Conservation (phyloP, 306 rosid species). For the Alnus rubra region DNA sequence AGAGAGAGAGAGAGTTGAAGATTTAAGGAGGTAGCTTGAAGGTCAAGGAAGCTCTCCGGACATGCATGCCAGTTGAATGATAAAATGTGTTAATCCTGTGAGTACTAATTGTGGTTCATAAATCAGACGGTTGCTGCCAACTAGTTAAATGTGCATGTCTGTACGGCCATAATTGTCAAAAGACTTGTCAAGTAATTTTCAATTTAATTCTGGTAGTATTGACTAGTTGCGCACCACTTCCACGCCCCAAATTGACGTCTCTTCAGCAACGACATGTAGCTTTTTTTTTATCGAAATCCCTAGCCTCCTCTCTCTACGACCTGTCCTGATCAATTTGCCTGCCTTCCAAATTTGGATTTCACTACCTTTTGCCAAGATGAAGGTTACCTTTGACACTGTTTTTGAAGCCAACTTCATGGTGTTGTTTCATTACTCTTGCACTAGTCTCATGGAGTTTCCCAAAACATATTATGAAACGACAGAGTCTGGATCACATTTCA, state of each 20-base stretch:
- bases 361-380: not conserved
- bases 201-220: not conserved
- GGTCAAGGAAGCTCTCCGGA: no score
- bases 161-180: not conserved
- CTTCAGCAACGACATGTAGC: not conserved
- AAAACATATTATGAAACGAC: no score
- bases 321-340: not conserved
- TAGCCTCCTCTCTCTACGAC: not conserved
- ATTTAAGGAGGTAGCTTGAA: no score
- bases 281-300: not conserved
- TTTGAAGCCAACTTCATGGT: no score
- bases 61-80: no score
- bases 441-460: no score
- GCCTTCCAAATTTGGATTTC: not conserved
- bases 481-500: no score
- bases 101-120: no score
- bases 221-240: not conserved
- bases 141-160: not conserved
- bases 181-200: not conserved
- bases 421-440: no score
- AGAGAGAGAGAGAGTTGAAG: no score
- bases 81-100: no score
- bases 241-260: not conserved
- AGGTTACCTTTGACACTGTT: not conserved
- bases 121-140: no score